Evolutionary conservation across 495 filamentous ascomycete species (phyloP).

Genomic region (Aspergillus homomorphus): DNA sequence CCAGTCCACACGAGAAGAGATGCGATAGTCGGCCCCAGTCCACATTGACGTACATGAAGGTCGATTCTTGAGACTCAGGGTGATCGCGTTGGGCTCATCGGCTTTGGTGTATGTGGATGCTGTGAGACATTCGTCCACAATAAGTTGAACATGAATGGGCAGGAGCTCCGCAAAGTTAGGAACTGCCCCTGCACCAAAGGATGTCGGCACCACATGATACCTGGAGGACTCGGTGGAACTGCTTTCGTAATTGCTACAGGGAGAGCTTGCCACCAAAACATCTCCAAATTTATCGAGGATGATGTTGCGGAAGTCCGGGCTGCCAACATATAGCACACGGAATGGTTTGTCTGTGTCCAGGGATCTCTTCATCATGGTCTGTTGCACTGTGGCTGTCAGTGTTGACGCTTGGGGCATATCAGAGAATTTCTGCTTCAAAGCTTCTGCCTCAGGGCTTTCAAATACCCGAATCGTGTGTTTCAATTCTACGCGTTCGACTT

Average conservation of each 20-base stretch:
- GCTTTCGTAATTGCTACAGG: slow-evolving; percentile 33
- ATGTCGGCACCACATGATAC: slow-evolving; percentile 74
- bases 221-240: slow-evolving; percentile 54
- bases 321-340: slow-evolving; percentile 67
- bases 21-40: slow-evolving; percentile 45
- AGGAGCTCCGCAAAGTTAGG: slow-evolving; percentile 66
- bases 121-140: slow-evolving; percentile 66
- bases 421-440: slow-evolving; percentile 41
- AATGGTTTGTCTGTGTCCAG: slow-evolving; percentile 65
- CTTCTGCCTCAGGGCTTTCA: slow-evolving; percentile 48
- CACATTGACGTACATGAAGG: slow-evolving; percentile 44
- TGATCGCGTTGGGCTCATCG: slow-evolving; percentile 44
- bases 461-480: slow-evolving; percentile 63
- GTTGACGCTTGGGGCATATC: slow-evolving; percentile 27
- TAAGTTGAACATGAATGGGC: slow-evolving; percentile 71
- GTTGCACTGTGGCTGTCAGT: slow-evolving; percentile 58
- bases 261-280: slow-evolving; percentile 54
- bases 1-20: slow-evolving; percentile 53
- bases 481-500: slow-evolving; percentile 54
- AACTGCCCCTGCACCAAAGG: slow-evolving; percentile 57
- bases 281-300: slow-evolving; percentile 75
- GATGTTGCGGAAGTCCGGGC: slow-evolving; percentile 57
- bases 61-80: slow-evolving; percentile 58
- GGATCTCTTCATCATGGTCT: slow-evolving; percentile 65
- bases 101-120: slow-evolving; percentile 46